Percentiles rank a stretch among this genome's conserved stretches.
Conservation (phyloP, 495 filamentous ascomycete species). For the Evernia prunastri region DNA sequence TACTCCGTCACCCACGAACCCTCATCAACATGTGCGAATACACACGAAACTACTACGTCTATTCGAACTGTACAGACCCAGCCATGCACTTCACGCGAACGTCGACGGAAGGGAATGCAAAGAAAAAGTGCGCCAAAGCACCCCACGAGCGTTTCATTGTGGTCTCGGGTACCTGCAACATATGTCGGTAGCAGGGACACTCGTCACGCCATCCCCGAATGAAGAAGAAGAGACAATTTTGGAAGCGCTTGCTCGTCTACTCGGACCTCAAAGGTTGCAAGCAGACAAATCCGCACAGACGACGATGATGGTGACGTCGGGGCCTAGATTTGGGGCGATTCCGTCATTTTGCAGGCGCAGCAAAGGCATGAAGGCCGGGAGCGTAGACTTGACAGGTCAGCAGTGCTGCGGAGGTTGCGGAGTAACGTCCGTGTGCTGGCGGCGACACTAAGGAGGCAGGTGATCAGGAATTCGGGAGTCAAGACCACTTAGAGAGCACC, state of each 20-base stretch:
- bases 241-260: not conserved
- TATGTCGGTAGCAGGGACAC: slow-evolving; percentile 38
- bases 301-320: not conserved
- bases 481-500: too few relatives aligned
- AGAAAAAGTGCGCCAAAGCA: slow-evolving; percentile 52
- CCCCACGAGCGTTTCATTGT: slow-evolving; percentile 75
- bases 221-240: not conserved
- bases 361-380: not conserved
- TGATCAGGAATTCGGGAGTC: too few relatives aligned
- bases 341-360: not conserved
- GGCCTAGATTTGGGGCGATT: not conserved
- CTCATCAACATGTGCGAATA: slow-evolving; percentile 64
- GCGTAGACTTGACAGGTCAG: not conserved
- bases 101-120: slow-evolving; percentile 55
- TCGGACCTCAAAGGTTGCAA: not conserved
- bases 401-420: slow-evolving; percentile 3
- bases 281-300: not conserved
- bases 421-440: not conserved
- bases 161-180: slow-evolving; percentile 56
- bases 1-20: not conserved
- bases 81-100: slow-evolving; percentile 63
- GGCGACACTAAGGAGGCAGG: not conserved
- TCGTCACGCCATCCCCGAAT: not conserved
- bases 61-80: slow-evolving; percentile 61
- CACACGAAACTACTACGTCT: slow-evolving; percentile 72